Base-by-base conservation (phyloP, 371 early-diverging fungal species). In the Conidiobolus incongruus region DNA sequence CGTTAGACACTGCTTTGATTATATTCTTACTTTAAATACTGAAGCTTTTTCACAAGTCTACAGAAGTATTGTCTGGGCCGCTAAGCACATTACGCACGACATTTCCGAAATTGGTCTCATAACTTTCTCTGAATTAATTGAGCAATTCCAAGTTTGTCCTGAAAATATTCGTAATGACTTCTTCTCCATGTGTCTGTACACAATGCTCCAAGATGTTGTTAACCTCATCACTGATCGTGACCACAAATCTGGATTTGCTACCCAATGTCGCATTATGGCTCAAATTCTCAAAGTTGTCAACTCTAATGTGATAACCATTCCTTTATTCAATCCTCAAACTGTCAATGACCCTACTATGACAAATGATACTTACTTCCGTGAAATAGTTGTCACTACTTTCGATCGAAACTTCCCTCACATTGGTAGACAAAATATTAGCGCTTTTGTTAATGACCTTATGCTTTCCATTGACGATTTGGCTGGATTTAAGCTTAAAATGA, bases 1-100 rank as follows among this genome's bases (percentile, higher is more conserved):
- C 58, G 83, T 79, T 51, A 60, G 63, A 39, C 59, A 73, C 52
- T 94, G 94, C 60, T 97, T 97, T 70, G 11, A 59, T 69, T 92
- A 92, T 1, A 60, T 91, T 32, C 52, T 93, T 46, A 68, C 64
- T 44, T 63, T 94, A 31, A 78, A 84, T 2, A 63, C 81, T 26
- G 69, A 70, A 13, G 80, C 81, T 56, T 88, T 95, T 64, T 83
- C 84, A 49, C 67, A 91, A 20, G 65, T 91, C 53, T 65, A 82
- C 43, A 87, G 91, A 65, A 79, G 84, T 48, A 72, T 94, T 44
- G 82, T 93, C 17, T 95, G 95, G 94, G 92, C 79, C n/a, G 4
- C 37, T 68, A 96, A 95, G 66, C 98, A 97, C 60, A 89, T 93
- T 0, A 81, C 86, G 81, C 75, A 93, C 48, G 96, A 97, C 54